phyloP scores from a whole-genome alignment of 768 basidiomycete genomes.

The Lactarius quietus region DNA sequence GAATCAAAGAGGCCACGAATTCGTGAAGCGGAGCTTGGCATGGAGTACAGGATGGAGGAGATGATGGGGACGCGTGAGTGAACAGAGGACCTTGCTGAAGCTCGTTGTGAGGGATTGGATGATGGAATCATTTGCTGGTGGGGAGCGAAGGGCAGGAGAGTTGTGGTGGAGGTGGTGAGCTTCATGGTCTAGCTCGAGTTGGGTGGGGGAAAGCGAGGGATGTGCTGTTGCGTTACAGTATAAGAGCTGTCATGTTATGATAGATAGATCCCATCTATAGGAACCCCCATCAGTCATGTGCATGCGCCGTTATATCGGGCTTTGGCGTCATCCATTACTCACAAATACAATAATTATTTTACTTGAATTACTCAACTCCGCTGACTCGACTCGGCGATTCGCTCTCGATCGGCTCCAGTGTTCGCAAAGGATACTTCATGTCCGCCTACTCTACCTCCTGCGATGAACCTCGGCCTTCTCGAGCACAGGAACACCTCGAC shows the following conservation, averaged over 20 bases:
- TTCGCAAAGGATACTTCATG: neutral
- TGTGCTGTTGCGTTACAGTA: neutral
- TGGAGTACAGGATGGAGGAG: constrained; percentile 1
- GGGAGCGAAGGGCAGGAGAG: constrained; percentile 22
- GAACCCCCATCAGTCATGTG: constrained; percentile 11
- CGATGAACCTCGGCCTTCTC: constrained; percentile 28
- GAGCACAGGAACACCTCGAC: constrained; percentile 57
- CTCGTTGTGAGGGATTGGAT: neutral
- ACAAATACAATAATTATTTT: neutral
- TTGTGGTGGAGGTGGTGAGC: constrained; percentile 1
- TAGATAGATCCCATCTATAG: neutral
- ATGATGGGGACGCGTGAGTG: constrained; percentile 13
- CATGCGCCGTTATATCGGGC: neutral
- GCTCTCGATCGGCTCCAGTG: neutral
- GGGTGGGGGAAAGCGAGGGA: neutral
- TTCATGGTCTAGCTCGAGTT: constrained; percentile 3
- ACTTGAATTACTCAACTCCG: neutral
- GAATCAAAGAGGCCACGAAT: neutral
- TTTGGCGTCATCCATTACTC: neutral
- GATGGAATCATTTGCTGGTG: constrained; percentile 5
- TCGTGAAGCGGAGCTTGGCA: constrained; percentile 1
- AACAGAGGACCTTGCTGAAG: neutral
- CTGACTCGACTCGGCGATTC: neutral
- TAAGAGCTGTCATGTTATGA: neutral
- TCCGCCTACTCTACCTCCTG: neutral